A percentile compares a stretch with the other conserved stretches of the same genome.
Conservation (phyloP, 768 basidiomycete genomes). For the Boletus speciosus region DNA sequence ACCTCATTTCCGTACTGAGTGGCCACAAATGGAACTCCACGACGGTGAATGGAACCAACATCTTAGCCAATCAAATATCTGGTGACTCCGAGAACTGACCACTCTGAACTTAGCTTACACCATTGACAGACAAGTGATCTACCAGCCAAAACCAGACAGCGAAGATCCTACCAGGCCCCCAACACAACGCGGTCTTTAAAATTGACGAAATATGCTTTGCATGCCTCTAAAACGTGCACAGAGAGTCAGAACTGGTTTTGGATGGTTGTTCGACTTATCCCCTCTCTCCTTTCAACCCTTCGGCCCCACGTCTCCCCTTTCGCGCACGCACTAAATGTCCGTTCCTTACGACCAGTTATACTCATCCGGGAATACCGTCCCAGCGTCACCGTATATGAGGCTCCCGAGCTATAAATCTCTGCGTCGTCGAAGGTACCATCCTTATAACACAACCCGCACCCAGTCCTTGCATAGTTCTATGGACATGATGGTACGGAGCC, state of each 20-base stretch:
- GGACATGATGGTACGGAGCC: constrained; percentile 11
- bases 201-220: constrained; percentile 11
- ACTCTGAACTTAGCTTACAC: constrained; percentile 14
- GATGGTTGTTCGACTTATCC: constrained; percentile 8
- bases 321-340: constrained; percentile 11
- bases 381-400: constrained; percentile 14
- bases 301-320: neutral
- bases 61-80: constrained; percentile 12
- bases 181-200: constrained; percentile 26
- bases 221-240: constrained; percentile 27
- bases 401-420: constrained; percentile 22
- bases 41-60: constrained; percentile 5
- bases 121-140: constrained; percentile 10
- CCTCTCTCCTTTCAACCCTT: neutral
- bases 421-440: constrained; percentile 18
- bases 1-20: constrained; percentile 12
- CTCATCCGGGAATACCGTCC: constrained; percentile 7
- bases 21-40: neutral
- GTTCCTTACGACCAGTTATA: constrained; percentile 18
- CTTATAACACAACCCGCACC: constrained; percentile 12
- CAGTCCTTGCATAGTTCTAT: neutral
- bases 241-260: constrained; percentile 11
- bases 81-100: constrained; percentile 5
- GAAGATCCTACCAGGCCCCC: constrained; percentile 19
- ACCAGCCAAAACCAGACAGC: constrained; percentile 21